Evolutionary conservation across 2,329 filamentous ascomycete species (phyloP), one percentile per base, ranked within the genome.

Genomic region (Colletotrichum sp.): DNA sequence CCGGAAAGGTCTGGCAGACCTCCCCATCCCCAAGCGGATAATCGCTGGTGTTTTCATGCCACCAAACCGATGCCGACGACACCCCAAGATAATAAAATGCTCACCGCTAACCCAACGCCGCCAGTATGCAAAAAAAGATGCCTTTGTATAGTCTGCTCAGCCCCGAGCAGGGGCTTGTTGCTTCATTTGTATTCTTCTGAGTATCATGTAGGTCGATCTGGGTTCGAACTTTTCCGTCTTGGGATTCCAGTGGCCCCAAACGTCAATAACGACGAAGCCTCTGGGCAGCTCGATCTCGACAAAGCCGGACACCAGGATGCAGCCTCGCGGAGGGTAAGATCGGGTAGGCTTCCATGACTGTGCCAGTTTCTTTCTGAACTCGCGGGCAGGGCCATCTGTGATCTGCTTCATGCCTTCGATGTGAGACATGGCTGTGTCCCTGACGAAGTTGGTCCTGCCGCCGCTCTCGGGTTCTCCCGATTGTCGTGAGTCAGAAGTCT

Each of bases 181-280:
- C 74, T 80, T 80, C 55, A 78, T 76, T 24, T 77, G 68, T 16
- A 79, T 67, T 16, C 78, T 75, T 26, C 78, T 63, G n/a, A 77
- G 24, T 18, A 32, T 63, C 66, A 78, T 69, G 18, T 28, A 30
- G 60, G 72, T 73, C 6, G 76, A 78, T 3, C 44, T 52, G 6
- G 32, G 12, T 49, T 80, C 85, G 68, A 86, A 90, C 62, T 83
- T 84, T 76, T 86, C 86, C 55, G 86, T 87, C 80, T 90, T 89
- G 2, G 91, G 90, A 79, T 93, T 87, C 82, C 90, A 93, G 82
- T 88, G 91, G 3, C 86, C 89, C 13, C 82, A 75, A 3, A 90
- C 90, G 75, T 91, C 89, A 15, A 92, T 83, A 4, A 87, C 86
- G 71, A 92, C 80, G 66, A 85, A 84, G 1, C 87, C 87, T 26